Percentiles rank a stretch among this genome's conserved stretches.
phyloP scores from a whole-genome alignment of 202 grass and related monocot genomes.

The Brachypodium distachyon region DNA sequence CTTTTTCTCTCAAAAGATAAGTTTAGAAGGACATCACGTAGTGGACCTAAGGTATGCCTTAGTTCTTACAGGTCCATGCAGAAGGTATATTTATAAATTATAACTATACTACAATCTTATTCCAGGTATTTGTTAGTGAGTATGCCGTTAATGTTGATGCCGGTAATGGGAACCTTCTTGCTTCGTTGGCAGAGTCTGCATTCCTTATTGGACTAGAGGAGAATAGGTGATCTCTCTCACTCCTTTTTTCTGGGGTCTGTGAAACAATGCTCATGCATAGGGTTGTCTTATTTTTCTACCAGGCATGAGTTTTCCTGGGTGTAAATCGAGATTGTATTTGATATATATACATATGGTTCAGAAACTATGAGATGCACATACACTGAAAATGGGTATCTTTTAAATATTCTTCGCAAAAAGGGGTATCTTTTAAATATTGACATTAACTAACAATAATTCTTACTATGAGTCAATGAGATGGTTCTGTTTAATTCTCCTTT shows the following conservation, averaged over 20 bases:
- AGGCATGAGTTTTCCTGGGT: neutral
- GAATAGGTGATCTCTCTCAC: slow-evolving; percentile 28
- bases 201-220: slow-evolving; percentile 54
- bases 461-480: neutral
- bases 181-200: slow-evolving; percentile 61
- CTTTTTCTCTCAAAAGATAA: slow-evolving; percentile 35
- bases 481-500: slow-evolving; percentile 14
- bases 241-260: neutral
- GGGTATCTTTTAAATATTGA: neutral
- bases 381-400: neutral
- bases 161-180: slow-evolving; percentile 54
- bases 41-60: slow-evolving; percentile 43
- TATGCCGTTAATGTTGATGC: slow-evolving; percentile 43
- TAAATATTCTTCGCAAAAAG: too few relatives aligned
- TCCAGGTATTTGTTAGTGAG: slow-evolving; percentile 75
- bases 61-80: neutral
- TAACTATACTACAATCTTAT: neutral
- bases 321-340: slow-evolving; percentile 8
- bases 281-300: neutral
- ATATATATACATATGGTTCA: neutral
- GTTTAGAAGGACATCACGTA: slow-evolving; percentile 37
- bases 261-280: neutral
- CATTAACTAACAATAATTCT: neutral
- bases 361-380: neutral
- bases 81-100: neutral